These are phyloP conservation scores for Podaxis carcinomalis DNA, from an alignment of 768 basidiomycete species.

Conservation along the genomic window DNA sequence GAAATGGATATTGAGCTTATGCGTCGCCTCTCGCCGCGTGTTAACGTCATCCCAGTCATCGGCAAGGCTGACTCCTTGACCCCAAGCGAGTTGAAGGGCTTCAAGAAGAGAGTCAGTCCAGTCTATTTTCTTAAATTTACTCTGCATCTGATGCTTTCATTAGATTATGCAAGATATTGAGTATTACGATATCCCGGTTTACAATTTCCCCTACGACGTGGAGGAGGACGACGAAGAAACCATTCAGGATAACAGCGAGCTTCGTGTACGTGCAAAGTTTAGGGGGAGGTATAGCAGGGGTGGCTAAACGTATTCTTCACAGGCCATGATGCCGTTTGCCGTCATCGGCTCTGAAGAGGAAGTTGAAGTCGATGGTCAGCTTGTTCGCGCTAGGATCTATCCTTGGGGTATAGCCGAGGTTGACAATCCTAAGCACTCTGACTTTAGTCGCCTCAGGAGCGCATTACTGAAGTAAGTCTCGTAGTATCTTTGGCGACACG, in stretches of 20 bases:
- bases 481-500: background rate
- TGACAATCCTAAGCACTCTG: constrained; percentile 99
- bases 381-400: constrained; percentile 90
- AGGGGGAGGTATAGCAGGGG: background rate
- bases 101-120: constrained; percentile 81
- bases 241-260: constrained; percentile 94
- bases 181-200: constrained; percentile 95
- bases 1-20: constrained; percentile 99
- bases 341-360: constrained; percentile 98
- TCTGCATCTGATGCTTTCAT: background rate
- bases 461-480: constrained; percentile 78
- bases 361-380: constrained; percentile 88
- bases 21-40: constrained; percentile 94
- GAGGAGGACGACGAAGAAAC: constrained; percentile 99
- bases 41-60: constrained; percentile 97
- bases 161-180: constrained; percentile 99
- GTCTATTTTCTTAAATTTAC: background rate
- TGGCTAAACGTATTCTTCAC: constrained; percentile 4
- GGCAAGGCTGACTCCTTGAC: constrained; percentile 97
- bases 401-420: constrained; percentile 99
- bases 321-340: constrained; percentile 94
- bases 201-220: constrained; percentile 99
- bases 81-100: constrained; percentile 85
- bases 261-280: constrained; percentile 55
- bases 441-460: constrained; percentile 89